Evolutionary conservation across 768 basidiomycete species (phyloP).

Genomic region (Lactarius hengduanensis): DNA sequence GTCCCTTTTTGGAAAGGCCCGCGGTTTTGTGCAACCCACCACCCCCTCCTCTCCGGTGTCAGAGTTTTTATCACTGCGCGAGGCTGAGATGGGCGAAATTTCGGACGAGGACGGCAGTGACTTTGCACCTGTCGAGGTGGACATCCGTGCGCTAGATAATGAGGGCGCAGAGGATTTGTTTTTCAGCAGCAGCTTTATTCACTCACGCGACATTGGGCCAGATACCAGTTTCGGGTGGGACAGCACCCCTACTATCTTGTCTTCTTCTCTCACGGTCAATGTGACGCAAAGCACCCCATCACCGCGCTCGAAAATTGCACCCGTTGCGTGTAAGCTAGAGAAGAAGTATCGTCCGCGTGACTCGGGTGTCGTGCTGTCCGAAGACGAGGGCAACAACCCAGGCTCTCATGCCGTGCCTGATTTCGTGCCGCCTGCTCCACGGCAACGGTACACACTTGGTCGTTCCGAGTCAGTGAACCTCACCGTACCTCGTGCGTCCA

Average conservation of each 20-base stretch:
- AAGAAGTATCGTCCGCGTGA: slow-evolving; percentile 73
- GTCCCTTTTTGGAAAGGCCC: slow-evolving; percentile 10
- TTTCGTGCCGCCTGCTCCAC: slow-evolving; percentile 23
- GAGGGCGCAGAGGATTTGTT: slow-evolving; percentile 28
- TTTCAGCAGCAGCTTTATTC: slow-evolving; percentile 29
- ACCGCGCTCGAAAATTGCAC: slow-evolving; percentile 44
- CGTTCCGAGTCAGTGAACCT: slow-evolving; percentile 34
- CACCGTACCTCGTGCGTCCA: slow-evolving; percentile 57
- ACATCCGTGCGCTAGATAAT: slow-evolving; percentile 19
- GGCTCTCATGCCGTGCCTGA: slow-evolving; percentile 9
- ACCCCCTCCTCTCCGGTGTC: slow-evolving; percentile 20
- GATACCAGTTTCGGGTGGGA: slow-evolving; percentile 30
- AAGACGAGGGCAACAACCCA: slow-evolving; percentile 49
- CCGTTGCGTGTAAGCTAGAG: slow-evolving; percentile 33
- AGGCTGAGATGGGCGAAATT: slow-evolving; percentile 27
- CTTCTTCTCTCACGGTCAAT: slow-evolving; percentile 41
- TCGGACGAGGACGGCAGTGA: slow-evolving; percentile 27
- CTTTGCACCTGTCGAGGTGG: slow-evolving; percentile 27
- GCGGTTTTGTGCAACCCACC: not conserved
- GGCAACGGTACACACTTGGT: slow-evolving; percentile 29
- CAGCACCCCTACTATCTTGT: slow-evolving; percentile 14
- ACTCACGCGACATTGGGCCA: slow-evolving; percentile 22
- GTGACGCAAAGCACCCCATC: slow-evolving; percentile 54
- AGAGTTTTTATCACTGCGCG: slow-evolving; percentile 7
- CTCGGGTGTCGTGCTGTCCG: slow-evolving; percentile 60